A percentile compares a stretch with the other conserved stretches of the same genome.
phyloP scores from a whole-genome alignment of 2,329 filamentous ascomycete species.

The Cladobotryum mycophilum region DNA sequence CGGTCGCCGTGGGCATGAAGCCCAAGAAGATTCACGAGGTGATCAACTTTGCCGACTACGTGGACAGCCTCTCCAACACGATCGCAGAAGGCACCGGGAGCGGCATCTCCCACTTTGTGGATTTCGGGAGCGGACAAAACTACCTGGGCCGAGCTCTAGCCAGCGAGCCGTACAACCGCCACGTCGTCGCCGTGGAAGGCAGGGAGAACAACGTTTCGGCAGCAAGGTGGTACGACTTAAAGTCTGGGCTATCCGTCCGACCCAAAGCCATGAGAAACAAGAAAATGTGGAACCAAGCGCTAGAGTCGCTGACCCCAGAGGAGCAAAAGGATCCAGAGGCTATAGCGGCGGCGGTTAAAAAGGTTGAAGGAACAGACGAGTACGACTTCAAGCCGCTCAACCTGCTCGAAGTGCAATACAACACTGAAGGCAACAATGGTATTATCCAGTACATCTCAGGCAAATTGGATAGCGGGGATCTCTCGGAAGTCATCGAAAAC shows the following conservation, averaged over 20 bases:
- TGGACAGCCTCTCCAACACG: conserved; percentile 54
- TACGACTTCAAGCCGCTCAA: conserved; percentile 43
- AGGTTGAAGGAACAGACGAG: conserved; percentile 28
- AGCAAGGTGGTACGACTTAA: conserved; percentile 77
- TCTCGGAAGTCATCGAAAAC: conserved; percentile 59
- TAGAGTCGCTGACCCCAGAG: conserved; percentile 31
- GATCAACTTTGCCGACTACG: conserved; percentile 78
- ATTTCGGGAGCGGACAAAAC: conserved; percentile 95
- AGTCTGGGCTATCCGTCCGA: conserved; percentile 68
- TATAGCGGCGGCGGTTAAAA: conserved; percentile 26
- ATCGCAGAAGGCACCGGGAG: conserved; percentile 52
- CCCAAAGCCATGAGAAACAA: conserved; percentile 73
- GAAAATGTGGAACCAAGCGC: conserved; percentile 60
- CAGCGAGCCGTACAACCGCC: conserved; percentile 74
- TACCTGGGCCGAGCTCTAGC: conserved; percentile 87
- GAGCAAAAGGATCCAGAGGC: conserved; percentile 35
- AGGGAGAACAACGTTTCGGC: conserved; percentile 79
- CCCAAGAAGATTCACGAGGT: conserved; percentile 95
- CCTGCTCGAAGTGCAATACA: conserved; percentile 45
- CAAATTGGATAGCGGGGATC: conserved; percentile 64
- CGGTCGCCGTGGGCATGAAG: conserved; percentile 86
- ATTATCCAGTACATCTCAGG: conserved; percentile 74
- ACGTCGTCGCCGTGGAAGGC: conserved; percentile 87
- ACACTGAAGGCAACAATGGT: conserved; percentile 55
- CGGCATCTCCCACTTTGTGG: conserved; percentile 77